Evolutionary conservation across 306 rosid species (phyloP).

Genomic region (Sesbania bispinosa): DNA sequence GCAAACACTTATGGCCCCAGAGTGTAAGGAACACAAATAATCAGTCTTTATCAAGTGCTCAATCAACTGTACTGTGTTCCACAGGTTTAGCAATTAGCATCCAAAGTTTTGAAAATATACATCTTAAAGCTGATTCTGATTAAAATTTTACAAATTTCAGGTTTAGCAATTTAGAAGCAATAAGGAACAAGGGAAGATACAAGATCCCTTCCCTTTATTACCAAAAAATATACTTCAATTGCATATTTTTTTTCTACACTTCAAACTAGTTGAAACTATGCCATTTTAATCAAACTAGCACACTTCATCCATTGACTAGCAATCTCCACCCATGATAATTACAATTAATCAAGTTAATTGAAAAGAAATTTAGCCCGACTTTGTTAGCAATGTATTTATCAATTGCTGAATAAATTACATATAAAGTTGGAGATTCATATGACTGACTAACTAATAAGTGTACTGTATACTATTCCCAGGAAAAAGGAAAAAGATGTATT

Average conservation of each 20-base stretch:
- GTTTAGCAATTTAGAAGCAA: constrained; percentile 6
- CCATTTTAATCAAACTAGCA: background rate
- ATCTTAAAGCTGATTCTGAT: too few species aligned
- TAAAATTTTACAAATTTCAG: background rate
- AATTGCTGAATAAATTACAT: background rate
- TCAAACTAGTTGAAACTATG: background rate
- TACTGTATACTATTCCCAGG: background rate
- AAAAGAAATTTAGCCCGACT: background rate
- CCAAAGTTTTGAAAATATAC: background rate
- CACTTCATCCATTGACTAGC: background rate
- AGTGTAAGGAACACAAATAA: background rate
- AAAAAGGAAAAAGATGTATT: too few species aligned
- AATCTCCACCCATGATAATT: background rate
- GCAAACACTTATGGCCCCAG: background rate
- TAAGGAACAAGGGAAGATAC: background rate
- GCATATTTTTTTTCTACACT: background rate
- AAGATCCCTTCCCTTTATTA: background rate
- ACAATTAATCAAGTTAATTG: background rate
- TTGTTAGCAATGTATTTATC: background rate
- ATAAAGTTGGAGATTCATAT: background rate
- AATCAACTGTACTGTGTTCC: background rate
- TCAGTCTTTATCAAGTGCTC: background rate
- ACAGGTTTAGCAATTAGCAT: constrained; percentile 4
- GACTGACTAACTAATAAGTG: background rate
- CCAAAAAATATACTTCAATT: background rate